Conservation (phyloP, 352 stramenopile genomes). For the Phytophthora multivora region DNA sequence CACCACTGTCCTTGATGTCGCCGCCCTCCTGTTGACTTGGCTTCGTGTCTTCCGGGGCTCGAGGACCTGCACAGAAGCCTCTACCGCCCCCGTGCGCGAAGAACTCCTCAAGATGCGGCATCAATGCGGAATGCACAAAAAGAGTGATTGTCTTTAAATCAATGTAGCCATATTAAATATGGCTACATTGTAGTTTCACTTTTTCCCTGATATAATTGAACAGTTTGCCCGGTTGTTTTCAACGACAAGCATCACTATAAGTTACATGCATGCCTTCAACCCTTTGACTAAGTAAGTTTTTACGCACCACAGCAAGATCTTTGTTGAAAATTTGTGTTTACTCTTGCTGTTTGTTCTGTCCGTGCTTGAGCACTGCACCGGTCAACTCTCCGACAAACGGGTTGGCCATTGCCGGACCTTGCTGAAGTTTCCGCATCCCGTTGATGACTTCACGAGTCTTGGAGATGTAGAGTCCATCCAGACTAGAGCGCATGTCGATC, state of each 20-base stretch:
- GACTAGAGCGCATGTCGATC: conserved; percentile 92
- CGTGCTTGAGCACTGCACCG: conserved; percentile 76
- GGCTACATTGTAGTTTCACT: not conserved
- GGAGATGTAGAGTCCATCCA: conserved; percentile 95
- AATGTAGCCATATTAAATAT: conserved; percentile 10
- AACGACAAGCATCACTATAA: no score
- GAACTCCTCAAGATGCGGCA: conserved; percentile 60
- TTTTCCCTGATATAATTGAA: no score
- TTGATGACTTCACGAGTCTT: conserved; percentile 95
- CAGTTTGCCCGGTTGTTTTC: no score
- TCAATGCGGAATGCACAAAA: conserved; percentile 1
- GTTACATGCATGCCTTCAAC: not conserved
- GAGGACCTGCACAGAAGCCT: conserved; percentile 19
- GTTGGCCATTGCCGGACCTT: conserved; percentile 56
- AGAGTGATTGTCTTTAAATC: conserved; percentile 4
- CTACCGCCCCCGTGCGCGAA: conserved; percentile 57
- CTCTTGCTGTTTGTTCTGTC: conserved; percentile 53
- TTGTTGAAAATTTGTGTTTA: conserved; percentile 18
- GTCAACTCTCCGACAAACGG: conserved; percentile 80
- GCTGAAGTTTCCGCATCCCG: conserved; percentile 88
- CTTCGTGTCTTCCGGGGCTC: conserved; percentile 6
- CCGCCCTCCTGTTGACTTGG: conserved; percentile 2
- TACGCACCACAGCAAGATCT: not conserved
- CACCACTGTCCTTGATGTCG: conserved; percentile 11
- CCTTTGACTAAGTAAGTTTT: not conserved